Evolutionary conservation across 441 rosid species (phyloP).

Genomic region (Adansonia grandidieri): DNA sequence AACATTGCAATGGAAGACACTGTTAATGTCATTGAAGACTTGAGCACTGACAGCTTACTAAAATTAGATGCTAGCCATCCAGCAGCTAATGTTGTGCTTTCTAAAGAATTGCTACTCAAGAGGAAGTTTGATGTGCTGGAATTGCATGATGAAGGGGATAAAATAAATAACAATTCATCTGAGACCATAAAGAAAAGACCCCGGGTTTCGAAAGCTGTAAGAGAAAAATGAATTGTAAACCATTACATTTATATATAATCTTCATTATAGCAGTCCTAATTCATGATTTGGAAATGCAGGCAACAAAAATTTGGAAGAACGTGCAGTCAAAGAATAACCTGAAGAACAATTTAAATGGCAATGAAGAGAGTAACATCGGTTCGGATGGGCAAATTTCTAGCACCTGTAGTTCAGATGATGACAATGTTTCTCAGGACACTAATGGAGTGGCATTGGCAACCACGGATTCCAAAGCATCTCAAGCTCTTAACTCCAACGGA

Average conservation of each 20-base stretch:
- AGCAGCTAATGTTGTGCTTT: conserved; percentile 22
- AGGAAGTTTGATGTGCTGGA: conserved; percentile 40
- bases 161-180: conserved; percentile 28
- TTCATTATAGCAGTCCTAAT: conserved; percentile 5
- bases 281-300: conserved; percentile 31
- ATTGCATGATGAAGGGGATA: conserved; percentile 17
- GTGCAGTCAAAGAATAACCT: conserved; percentile 36
- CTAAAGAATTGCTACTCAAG: conserved; percentile 40
- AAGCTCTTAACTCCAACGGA: conserved; percentile 50
- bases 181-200: conserved; percentile 40
- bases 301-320: conserved; percentile 37
- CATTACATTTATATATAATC: conserved; percentile 20
- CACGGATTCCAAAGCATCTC: conserved; percentile 39
- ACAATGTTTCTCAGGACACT: conserved; percentile 51
- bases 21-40: conserved; percentile 22
- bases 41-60: conserved; percentile 4
- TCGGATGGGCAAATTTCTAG: conserved; percentile 50
- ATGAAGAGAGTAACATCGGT: conserved; percentile 45
- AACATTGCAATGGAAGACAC: conserved; percentile 35
- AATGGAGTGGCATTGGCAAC: conserved; percentile 30
- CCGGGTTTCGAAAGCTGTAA: conserved; percentile 46
- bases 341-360: conserved; percentile 32
- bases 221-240: conserved; percentile 14
- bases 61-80: conserved; percentile 13
- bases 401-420: conserved; percentile 60